These are phyloP conservation scores for Apophysomyces sp. DNA, from an alignment of 371 early-diverging fungal genomes.

Conservation along the genomic window DNA sequence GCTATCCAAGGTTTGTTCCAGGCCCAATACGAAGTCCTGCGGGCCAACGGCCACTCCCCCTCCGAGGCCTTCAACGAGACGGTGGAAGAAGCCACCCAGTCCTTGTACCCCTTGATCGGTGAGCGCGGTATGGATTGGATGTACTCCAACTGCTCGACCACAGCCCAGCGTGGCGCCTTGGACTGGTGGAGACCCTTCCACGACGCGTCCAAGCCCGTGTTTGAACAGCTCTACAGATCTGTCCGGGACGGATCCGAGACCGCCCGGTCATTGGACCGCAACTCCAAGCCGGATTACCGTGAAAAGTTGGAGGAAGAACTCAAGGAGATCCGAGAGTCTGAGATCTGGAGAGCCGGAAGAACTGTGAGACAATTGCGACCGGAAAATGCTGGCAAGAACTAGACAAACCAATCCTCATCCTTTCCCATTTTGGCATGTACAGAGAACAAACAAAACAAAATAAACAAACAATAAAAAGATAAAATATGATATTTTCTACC, in stretches of 20 bases:
- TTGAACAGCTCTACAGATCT: conserved; percentile 85
- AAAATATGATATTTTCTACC: too few species aligned
- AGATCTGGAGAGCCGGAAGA: conserved; percentile 78
- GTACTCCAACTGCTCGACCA: conserved; percentile 96
- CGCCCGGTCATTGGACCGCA: conserved; percentile 84
- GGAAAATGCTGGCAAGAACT: conserved; percentile 61
- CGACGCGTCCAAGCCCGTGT: conserved; percentile 91
- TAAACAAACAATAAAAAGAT: too few species aligned
- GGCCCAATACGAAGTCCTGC: conserved; percentile 96
- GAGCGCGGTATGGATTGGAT: conserved; percentile 98
- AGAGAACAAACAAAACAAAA: too few species aligned
- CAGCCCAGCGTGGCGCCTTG: conserved; percentile 94
- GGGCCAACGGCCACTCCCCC: conserved; percentile 93
- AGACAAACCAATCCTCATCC: background rate
- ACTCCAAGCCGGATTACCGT: conserved; percentile 90
- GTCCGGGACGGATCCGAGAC: conserved; percentile 92
- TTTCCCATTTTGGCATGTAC: too few species aligned
- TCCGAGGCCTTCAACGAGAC: conserved; percentile 99
- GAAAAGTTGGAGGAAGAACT: conserved; percentile 90
- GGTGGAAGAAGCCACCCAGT: conserved; percentile 98
- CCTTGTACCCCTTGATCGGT: conserved; percentile 95
- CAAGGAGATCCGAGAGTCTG: conserved; percentile 72
- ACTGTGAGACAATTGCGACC: conserved; percentile 89
- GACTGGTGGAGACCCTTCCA: conserved; percentile 97
- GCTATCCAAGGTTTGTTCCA: conserved; percentile 96